Evolutionary conservation across 73 alveolate genomes (phyloP), one percentile per base, ranked within the genome.

Genomic region (Durusdinium trenchii): DNA sequence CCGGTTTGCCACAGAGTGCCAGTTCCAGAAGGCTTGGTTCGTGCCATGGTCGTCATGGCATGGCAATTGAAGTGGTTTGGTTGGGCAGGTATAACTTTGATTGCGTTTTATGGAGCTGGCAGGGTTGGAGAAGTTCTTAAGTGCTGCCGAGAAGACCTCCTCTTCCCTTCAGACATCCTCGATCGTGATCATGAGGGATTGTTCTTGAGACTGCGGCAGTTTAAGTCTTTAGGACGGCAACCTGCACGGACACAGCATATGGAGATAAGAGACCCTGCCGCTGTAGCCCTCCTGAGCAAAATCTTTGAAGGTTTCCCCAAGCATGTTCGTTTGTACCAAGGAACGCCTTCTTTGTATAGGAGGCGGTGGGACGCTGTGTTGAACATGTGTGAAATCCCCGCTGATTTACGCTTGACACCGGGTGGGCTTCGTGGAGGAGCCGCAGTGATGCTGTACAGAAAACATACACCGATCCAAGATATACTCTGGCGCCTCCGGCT

Each of bases 371-470:
- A 79, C 42, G 38, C 12, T 40, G 38, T 79, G 43, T n/a, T 73
- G 6, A 5, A 14, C 36, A 43, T 12, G 40, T 47, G 38, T 20
- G 28, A 79, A 43, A 45, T 79, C 46, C 42, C 90, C 46, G 9
- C 60, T 3, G 6, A 43, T 43, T 16, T 12, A 28, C n/a, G 43
- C 5, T 47, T 79, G 20, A 79, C 90, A 12, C 90, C 90, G 3
- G 90, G 90, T 20, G 60, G 67, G 38, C 90, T 79, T 6, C 90
- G 90, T 79, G 60, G 67, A 9, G 90, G 90, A 3, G 90, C 67
- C 16, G 90, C 90, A 5, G 90, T 79, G 67, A 64, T 64, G 5
- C 42, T 64, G 20, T 79, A 45, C 43, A 23, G 64, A 9, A 10
- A 16, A 4, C 64, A 40, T 3, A 14, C 12, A 5, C 10, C 90